Base-by-base conservation (phyloP, 2,329 filamentous ascomycete genomes). In the Fusarium continuum region DNA sequence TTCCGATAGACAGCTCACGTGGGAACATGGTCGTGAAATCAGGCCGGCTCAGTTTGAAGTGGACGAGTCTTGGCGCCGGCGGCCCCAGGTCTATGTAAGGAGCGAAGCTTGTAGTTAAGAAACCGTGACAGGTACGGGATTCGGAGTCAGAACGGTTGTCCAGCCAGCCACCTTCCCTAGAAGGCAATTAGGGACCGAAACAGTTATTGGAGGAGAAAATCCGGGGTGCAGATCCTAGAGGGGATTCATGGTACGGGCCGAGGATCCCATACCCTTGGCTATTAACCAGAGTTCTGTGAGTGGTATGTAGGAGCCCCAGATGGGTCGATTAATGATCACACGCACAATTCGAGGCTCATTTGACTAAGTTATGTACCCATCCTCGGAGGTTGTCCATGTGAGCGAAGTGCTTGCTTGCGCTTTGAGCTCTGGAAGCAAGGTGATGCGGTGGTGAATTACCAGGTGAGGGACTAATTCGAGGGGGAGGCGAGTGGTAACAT, bases 291-390 rank as follows among this genome's bases (percentile, higher is more conserved):
- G 58, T 49, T 59, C 39, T 53, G 39, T 48, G 63, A 48, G 57
- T 49, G 64, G 63, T 52, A 58, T 55, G 41, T 38, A 60, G 31
- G 63, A 64, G 56, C 38, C 32, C 39, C 54, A 49, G 54, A 66
- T 66, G 63, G 59, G 63, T 58, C 63, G 63, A 60, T 64, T 51
- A 28, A 61, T 66, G 63, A 66, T 66, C 63, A 66, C 63, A 64
- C 60, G 62, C 61, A 47, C 50, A 19, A 44, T 36, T 36, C 55
- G 22, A 55, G 45, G 55, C 44, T 43, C 48, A 54, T 44, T 43
- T 26, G 36, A 53, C 32, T 25, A 32, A 55, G 48, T 34, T 25
- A 32, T 43, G 47, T 39, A 23, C 43, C 34, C 56, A 54, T 60
- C 47, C 31, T 60, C 47, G 56, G 48, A 43, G 19, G 43, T 48